These are phyloP conservation scores for Tuctoria greenei DNA, from an alignment of 176 grass and related monocot species.

Conservation along the genomic window DNA sequence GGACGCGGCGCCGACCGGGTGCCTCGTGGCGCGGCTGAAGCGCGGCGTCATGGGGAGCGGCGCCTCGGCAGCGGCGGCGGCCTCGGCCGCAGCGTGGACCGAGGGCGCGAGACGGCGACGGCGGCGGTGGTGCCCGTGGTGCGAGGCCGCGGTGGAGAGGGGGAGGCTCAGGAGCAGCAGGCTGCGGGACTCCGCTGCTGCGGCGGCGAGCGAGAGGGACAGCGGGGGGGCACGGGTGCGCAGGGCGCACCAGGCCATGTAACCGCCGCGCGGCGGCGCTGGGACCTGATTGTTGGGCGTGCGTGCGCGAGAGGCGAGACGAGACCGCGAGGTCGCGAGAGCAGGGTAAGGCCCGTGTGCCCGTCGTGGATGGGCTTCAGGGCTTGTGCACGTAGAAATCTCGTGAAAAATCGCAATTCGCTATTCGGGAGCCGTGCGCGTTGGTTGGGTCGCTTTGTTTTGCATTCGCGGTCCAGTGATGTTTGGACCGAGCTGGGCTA, in stretches of 20 bases:
- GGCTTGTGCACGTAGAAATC: neutral
- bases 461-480: no score
- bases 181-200: slow-evolving; percentile 27
- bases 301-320: no score
- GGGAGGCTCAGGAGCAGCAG: slow-evolving; percentile 36
- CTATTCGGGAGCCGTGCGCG: neutral
- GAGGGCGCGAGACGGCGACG: slow-evolving; percentile 31
- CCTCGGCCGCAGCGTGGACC: neutral
- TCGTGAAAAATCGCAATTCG: neutral
- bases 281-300: no score
- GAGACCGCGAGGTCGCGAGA: neutral
- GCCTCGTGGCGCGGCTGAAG: slow-evolving; percentile 58
- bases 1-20: slow-evolving; percentile 49
- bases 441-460: no score
- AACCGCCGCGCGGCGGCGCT: neutral
- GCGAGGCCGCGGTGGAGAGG: slow-evolving; percentile 35
- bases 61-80: slow-evolving; percentile 26
- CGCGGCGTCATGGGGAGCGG: slow-evolving; percentile 55
- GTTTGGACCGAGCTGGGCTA: neutral
- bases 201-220: slow-evolving; percentile 26
- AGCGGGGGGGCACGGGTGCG: slow-evolving; percentile 40
- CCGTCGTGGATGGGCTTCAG: no score
- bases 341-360: no score
- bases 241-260: slow-evolving; percentile 68
- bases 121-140: slow-evolving; percentile 6